These are phyloP conservation scores for Trichosporon sp. DNA, from an alignment of 1,284 basidiomycete species.

Conservation along the genomic window DNA sequence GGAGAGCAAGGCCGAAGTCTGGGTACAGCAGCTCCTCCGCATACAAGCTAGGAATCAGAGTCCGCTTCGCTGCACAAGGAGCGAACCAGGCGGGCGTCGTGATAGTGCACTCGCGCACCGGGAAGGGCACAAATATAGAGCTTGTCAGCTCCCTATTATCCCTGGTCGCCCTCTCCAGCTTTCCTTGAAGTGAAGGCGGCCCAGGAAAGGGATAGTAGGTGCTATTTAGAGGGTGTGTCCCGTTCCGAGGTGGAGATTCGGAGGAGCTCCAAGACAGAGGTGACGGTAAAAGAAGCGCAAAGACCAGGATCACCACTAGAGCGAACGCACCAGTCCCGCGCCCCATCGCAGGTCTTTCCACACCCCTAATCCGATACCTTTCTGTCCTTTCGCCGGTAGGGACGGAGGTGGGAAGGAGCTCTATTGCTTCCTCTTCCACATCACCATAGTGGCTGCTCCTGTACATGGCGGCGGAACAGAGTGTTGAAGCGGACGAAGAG, in stretches of 20 bases:
- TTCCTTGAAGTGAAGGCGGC: not conserved
- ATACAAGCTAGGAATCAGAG: not conserved
- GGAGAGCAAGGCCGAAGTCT: not conserved
- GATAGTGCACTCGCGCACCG: not conserved
- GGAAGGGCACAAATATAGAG: not conserved
- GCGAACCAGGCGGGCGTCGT: not conserved
- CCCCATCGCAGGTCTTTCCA: no score
- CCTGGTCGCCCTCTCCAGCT: not conserved
- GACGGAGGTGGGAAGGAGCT: not conserved
- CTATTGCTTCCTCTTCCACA: not conserved
- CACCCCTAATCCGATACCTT: no score
- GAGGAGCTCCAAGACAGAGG: no score
- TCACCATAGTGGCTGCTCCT: not conserved
- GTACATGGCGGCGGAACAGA: not conserved
- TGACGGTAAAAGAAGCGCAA: not conserved
- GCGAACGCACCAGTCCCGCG: not conserved
- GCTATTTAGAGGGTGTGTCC: no score
- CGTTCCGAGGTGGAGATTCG: no score
- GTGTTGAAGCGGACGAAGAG: not conserved
- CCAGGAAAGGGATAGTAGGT: no score
- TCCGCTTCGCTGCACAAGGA: not conserved
- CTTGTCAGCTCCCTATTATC: not conserved
- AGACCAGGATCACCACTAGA: not conserved
- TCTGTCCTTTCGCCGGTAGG: no score
- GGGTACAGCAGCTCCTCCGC: not conserved